These are phyloP conservation scores for Triticum turgidum DNA, from an alignment of 176 grass and related monocot species.

Conservation along the genomic window DNA sequence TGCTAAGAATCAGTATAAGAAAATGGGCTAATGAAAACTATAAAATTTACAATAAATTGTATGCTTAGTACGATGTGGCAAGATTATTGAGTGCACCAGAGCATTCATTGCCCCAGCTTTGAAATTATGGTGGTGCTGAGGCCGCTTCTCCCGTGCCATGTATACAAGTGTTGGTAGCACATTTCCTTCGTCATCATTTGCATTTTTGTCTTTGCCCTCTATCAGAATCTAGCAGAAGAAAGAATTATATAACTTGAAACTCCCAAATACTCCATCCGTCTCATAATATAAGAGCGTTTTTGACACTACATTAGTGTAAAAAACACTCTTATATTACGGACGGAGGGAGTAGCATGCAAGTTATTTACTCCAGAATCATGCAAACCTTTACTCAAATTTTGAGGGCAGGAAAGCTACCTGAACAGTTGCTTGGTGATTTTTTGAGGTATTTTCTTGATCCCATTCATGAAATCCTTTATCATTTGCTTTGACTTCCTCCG, in stretches of 20 bases:
- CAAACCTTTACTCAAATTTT: not conserved
- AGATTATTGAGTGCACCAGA: slow-evolving; percentile 40
- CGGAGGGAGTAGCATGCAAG: not conserved
- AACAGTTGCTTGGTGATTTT: slow-evolving; percentile 66
- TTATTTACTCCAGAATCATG: not conserved
- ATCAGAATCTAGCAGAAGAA: slow-evolving; percentile 55
- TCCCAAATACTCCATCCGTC: not conserved
- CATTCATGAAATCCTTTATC: slow-evolving; percentile 79
- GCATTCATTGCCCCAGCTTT: slow-evolving; percentile 89
- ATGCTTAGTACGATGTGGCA: not conserved
- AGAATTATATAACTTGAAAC: not conserved
- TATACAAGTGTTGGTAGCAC: slow-evolving; percentile 76
- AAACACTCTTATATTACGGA: too few species aligned
- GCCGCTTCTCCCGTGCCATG: slow-evolving; percentile 83
- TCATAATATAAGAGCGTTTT: too few species aligned
- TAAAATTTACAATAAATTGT: not conserved
- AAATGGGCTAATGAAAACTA: not conserved
- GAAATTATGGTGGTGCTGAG: slow-evolving; percentile 69
- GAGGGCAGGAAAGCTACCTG: slow-evolving; percentile 41
- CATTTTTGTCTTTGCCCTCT: slow-evolving; percentile 42
- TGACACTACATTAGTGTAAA: too few species aligned
- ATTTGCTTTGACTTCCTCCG: slow-evolving; percentile 41
- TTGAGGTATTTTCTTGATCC: slow-evolving; percentile 30
- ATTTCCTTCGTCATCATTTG: slow-evolving; percentile 37
- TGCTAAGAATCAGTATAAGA: not conserved